phyloP scores from a whole-genome alignment of 495 filamentous ascomycete species.

The Penicillium cosmopolitanum region DNA sequence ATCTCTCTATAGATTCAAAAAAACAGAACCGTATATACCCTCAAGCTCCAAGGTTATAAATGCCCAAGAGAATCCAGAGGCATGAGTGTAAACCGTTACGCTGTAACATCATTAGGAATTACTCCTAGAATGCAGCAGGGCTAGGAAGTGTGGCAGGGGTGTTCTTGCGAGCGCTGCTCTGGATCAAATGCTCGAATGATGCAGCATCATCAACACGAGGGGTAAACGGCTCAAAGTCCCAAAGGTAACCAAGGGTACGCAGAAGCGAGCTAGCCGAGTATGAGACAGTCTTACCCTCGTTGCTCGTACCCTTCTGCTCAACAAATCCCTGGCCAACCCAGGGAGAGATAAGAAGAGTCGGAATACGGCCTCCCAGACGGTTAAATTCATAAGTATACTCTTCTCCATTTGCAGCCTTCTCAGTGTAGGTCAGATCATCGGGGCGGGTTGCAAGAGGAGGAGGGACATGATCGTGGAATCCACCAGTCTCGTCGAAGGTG shows the following conservation, averaged over 20 bases:
- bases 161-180: conserved; percentile 19
- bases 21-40: too few species aligned
- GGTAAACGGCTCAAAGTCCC: conserved; percentile 49
- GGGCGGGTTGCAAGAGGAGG: conserved; percentile 44
- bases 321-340: conserved; percentile 46
- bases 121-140: neutral
- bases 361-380: conserved; percentile 54
- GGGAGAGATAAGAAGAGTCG: conserved; percentile 55
- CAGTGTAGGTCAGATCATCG: conserved; percentile 50
- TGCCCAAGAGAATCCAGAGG: neutral
- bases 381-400: conserved; percentile 50
- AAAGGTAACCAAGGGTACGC: conserved; percentile 46
- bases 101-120: neutral
- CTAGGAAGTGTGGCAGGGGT: conserved; percentile 26
- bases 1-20: too few species aligned
- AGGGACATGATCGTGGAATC: conserved; percentile 55
- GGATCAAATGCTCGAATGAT: conserved; percentile 48
- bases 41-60: neutral
- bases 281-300: conserved; percentile 31
- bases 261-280: conserved; percentile 48
- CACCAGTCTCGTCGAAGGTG: conserved; percentile 57
- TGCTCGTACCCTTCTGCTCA: conserved; percentile 49
- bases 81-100: neutral
- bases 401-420: conserved; percentile 42
- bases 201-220: conserved; percentile 44